Percentiles rank a stretch among this genome's conserved stretches.
Evolutionary conservation across 2,329 filamentous ascomycete species (phyloP).

Genomic region (Zasmidium angulare): DNA sequence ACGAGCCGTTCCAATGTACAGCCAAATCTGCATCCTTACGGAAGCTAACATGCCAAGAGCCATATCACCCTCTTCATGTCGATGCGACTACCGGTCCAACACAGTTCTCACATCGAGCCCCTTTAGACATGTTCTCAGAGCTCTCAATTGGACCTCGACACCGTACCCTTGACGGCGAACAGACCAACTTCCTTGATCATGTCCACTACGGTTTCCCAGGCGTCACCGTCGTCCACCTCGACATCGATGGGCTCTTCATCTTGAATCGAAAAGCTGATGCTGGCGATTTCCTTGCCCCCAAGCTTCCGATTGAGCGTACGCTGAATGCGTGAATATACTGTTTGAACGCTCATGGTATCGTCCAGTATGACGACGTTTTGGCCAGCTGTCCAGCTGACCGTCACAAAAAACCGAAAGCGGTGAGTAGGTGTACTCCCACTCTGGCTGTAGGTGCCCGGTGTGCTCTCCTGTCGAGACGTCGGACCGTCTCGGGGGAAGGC

Average conservation of each 20-base stretch:
- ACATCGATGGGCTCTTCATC: slow-evolving; percentile 1
- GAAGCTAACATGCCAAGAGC: no score
- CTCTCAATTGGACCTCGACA: not conserved
- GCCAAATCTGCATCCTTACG: no score
- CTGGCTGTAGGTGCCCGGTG: no score
- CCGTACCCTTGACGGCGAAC: not conserved
- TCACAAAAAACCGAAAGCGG: not conserved
- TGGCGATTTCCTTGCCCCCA: not conserved
- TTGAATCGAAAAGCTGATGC: not conserved
- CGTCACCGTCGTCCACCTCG: slow-evolving; percentile 6
- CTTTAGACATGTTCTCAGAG: not conserved
- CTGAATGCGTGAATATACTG: not conserved
- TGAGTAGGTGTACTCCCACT: no score
- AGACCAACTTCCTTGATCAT: not conserved
- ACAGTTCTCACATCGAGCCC: no score
- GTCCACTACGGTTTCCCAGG: slow-evolving; percentile 5
- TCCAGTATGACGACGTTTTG: slow-evolving; percentile 3
- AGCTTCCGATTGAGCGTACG: slow-evolving; percentile 1
- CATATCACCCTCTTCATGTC: no score
- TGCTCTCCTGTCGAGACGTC: no score
- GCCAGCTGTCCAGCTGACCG: not conserved
- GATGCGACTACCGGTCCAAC: no score
- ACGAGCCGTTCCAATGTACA: no score
- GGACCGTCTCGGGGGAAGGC: not conserved
- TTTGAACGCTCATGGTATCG: not conserved